A percentile compares a stretch with the other conserved stretches of the same genome.
Evolutionary conservation across 73 alveolate species (phyloP).

Genomic region (Stentor roeselii): DNA sequence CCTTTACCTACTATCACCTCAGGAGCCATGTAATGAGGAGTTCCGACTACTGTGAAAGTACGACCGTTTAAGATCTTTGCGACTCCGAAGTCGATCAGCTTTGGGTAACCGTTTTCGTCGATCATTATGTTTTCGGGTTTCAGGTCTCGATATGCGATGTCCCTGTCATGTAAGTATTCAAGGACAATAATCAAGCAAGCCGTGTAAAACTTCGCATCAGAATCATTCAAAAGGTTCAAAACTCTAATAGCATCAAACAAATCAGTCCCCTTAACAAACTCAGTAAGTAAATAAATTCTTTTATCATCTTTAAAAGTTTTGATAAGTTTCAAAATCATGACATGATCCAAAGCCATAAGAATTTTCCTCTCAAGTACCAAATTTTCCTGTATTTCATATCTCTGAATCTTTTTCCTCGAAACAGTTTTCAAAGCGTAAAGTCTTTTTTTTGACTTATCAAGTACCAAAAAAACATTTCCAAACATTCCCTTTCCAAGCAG

Average conservation of each 20-base stretch:
- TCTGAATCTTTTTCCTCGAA: constrained; percentile 51
- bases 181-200: constrained; percentile 41
- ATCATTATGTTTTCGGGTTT: constrained; percentile 72
- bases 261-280: constrained; percentile 64
- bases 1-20: too few species aligned
- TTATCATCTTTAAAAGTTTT: constrained; percentile 66
- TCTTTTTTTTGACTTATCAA: constrained; percentile 43
- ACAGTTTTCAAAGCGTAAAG: constrained; percentile 67
- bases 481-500: constrained; percentile 66
- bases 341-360: constrained; percentile 57
- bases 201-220: constrained; percentile 37
- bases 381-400: constrained; percentile 50
- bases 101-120: constrained; percentile 57
- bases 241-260: constrained; percentile 68
- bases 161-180: constrained; percentile 62
- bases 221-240: constrained; percentile 46
- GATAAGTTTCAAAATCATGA: constrained; percentile 54
- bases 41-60: too few species aligned
- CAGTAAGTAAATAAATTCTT: constrained; percentile 56
- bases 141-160: constrained; percentile 51
- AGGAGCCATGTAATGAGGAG: too few species aligned
- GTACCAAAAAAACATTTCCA: constrained; percentile 73
- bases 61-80: too few species aligned
- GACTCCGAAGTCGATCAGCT: constrained; percentile 59
- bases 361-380: constrained; percentile 55